phyloP scores from a whole-genome alignment of 1,139 yeast species.

The Taphrina sp. region DNA sequence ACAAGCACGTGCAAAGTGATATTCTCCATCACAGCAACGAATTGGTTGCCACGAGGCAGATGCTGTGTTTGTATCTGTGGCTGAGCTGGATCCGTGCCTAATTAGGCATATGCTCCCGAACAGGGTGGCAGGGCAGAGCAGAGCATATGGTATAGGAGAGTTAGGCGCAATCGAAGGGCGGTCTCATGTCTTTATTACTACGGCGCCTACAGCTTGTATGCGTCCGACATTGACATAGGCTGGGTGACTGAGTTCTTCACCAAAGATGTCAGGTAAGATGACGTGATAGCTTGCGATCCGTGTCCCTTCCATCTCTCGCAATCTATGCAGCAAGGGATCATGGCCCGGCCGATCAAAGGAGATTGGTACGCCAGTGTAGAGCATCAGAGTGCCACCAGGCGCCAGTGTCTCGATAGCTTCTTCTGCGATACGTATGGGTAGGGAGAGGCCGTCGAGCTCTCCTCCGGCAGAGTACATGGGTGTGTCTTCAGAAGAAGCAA shows the following conservation, averaged over 20 bases:
- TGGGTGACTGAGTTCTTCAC: background rate
- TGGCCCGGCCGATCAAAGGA: background rate
- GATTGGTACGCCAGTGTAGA: background rate
- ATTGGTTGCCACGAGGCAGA: too few relatives aligned
- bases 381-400: background rate
- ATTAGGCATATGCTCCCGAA: too few relatives aligned
- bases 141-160: too few relatives aligned
- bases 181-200: background rate
- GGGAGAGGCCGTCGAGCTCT: background rate
- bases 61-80: too few relatives aligned
- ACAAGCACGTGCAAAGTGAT: too few relatives aligned
- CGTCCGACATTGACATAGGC: background rate
- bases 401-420: background rate
- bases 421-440: background rate
- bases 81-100: too few relatives aligned
- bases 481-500: background rate
- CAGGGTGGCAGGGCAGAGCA: too few relatives aligned
- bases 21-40: too few relatives aligned
- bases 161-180: too few relatives aligned
- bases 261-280: background rate
- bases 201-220: background rate
- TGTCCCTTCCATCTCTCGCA: background rate
- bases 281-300: background rate
- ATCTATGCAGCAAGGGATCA: background rate
- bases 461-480: background rate